phyloP scores from a whole-genome alignment of 306 rosid species.

The Canavalia ensiformis region DNA sequence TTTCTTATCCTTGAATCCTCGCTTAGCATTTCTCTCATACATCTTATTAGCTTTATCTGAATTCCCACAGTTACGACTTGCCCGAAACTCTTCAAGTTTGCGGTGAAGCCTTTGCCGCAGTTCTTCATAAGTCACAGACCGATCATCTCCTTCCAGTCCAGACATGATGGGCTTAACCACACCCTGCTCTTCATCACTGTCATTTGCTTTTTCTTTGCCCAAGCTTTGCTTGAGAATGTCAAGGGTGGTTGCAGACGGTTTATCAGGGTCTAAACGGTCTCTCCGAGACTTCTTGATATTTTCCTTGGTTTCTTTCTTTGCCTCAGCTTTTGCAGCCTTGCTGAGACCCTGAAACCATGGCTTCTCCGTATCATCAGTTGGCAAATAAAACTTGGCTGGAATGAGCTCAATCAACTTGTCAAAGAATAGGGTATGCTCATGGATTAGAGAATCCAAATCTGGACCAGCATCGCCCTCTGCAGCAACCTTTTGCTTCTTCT shows the following conservation, averaged over 20 bases:
- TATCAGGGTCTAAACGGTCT: conserved; percentile 78
- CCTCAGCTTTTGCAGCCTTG: conserved; percentile 65
- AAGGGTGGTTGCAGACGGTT: conserved; percentile 71
- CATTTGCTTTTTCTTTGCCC: conserved; percentile 56
- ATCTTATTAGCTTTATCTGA: conserved; percentile 57
- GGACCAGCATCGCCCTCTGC: conserved; percentile 28
- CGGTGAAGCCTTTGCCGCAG: conserved; percentile 71
- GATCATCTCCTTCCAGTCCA: conserved; percentile 61
- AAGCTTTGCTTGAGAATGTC: conserved; percentile 66
- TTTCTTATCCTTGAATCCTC: conserved; percentile 55
- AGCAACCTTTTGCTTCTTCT: conserved; percentile 51
- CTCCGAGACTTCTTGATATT: conserved; percentile 79
- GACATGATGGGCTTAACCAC: conserved; percentile 54
- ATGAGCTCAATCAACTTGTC: conserved; percentile 85
- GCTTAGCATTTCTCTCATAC: conserved; percentile 54
- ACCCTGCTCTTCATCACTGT: conserved; percentile 51
- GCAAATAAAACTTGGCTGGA: conserved; percentile 82
- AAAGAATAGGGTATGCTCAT: conserved; percentile 68
- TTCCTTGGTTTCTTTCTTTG: conserved; percentile 75
- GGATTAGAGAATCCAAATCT: conserved; percentile 65
- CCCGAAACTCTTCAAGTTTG: conserved; percentile 68
- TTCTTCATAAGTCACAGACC: conserved; percentile 75
- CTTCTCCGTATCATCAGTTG: conserved; percentile 67
- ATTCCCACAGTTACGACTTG: conserved; percentile 59
- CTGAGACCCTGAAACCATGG: conserved; percentile 93